phyloP scores from a whole-genome alignment of 495 filamentous ascomycete species.

The Penicillium turbatum region DNA sequence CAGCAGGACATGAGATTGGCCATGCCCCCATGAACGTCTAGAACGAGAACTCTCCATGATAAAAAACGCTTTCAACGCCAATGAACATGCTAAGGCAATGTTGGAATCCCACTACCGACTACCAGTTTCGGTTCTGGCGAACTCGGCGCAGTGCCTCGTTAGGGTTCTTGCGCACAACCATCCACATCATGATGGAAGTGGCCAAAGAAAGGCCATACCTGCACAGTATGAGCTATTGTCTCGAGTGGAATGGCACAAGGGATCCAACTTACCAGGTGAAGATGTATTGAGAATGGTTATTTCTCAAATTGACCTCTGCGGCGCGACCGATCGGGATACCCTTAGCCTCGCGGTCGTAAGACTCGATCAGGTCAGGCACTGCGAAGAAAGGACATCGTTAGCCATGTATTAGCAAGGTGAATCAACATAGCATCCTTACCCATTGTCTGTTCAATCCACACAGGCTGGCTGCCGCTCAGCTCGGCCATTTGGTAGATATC shows the following conservation, averaged over 20 bases:
- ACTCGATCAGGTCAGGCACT: constrained; percentile 74
- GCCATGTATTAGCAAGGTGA: constrained; percentile 2
- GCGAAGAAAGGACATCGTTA: constrained; percentile 15
- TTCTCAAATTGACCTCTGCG: constrained; percentile 87
- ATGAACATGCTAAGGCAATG: constrained; percentile 8
- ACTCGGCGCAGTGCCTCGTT: constrained; percentile 68
- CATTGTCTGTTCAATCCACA: constrained; percentile 98
- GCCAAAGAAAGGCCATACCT: constrained; percentile 88
- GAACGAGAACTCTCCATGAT: constrained; percentile 1
- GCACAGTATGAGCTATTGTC: constrained; percentile 20
- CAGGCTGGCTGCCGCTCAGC: constrained; percentile 73
- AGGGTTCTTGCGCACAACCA: constrained; percentile 82
- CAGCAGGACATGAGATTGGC: constrained; percentile 76
- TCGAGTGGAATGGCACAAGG: background rate
- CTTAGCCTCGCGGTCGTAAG: constrained; percentile 64
- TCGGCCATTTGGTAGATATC: constrained; percentile 92
- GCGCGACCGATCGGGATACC: constrained; percentile 92
- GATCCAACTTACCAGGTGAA: constrained; percentile 78
- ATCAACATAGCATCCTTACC: constrained; percentile 43
- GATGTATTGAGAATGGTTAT: constrained; percentile 97
- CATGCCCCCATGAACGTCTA: constrained; percentile 44
- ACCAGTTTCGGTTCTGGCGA: constrained; percentile 79
- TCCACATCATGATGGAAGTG: constrained; percentile 91
- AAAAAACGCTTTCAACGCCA: constrained; percentile 27
- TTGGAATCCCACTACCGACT: constrained; percentile 17